A percentile compares a stretch with the other conserved stretches of the same genome.
phyloP scores from a whole-genome alignment of 345 rosid genomes.

The Moringa oleifera region DNA sequence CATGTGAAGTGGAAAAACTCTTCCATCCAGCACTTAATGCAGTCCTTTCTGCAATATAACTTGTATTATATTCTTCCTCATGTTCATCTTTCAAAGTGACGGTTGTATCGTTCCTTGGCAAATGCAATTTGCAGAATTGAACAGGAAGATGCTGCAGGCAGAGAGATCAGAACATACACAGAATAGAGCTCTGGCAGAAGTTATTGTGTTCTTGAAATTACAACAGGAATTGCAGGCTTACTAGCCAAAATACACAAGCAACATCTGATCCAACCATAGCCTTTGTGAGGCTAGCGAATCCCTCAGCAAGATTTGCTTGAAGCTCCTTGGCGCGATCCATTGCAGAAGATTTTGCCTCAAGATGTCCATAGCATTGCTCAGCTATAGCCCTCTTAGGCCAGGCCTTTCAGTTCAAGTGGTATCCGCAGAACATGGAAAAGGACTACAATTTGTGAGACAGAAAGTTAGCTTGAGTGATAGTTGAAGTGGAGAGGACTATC shows the following conservation, averaged over 20 bases:
- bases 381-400: conserved; percentile 28
- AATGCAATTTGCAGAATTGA: conserved; percentile 39
- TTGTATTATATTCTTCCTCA: conserved; percentile 30
- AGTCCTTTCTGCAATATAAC: conserved; percentile 37
- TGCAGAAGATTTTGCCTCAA: conserved; percentile 22
- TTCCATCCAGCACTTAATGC: conserved; percentile 54
- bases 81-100: conserved; percentile 29
- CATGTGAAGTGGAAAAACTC: conserved; percentile 29
- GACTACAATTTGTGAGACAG: no score
- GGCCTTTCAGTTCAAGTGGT: no score
- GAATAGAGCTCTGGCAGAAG: conserved; percentile 18
- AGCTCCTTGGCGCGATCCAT: conserved; percentile 40
- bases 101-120: conserved; percentile 34
- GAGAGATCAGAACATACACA: conserved; percentile 1
- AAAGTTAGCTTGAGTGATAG: no score
- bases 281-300: conserved; percentile 40
- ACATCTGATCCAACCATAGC: conserved; percentile 38
- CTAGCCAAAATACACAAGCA: conserved; percentile 44
- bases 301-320: conserved; percentile 21
- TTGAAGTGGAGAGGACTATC: no score
- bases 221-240: conserved; percentile 6
- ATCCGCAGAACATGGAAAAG: no score
- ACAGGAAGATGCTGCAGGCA: conserved; percentile 40
- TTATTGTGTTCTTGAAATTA: neutral
- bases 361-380: conserved; percentile 19